Conservation (phyloP, 495 filamentous ascomycete genomes). For the Aspergillus diversus region DNA sequence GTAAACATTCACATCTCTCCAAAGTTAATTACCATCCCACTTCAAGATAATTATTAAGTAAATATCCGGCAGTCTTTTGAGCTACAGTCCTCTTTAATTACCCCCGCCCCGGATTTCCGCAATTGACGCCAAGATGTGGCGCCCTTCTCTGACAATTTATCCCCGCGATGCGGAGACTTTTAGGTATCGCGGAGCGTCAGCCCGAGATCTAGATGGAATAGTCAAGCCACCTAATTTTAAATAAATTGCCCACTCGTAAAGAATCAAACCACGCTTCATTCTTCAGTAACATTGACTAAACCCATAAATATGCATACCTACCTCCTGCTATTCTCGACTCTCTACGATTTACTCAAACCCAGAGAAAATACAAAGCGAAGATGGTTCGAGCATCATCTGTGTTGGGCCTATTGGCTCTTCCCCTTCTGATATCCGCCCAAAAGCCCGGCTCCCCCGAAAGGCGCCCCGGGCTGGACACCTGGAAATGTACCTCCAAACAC, state of each 20-base stretch:
- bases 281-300: neutral
- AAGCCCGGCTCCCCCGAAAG: neutral
- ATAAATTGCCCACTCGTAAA: neutral
- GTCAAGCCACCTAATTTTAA: neutral
- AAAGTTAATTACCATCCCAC: no score
- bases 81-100: neutral
- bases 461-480: conserved; percentile 2
- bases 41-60: neutral
- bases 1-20: neutral
- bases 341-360: neutral
- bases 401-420: neutral
- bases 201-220: neutral
- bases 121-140: neutral
- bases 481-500: neutral
- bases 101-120: neutral
- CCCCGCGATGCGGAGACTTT: neutral
- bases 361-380: neutral
- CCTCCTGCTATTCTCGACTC: neutral
- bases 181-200: neutral
- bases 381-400: neutral
- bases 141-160: neutral
- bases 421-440: neutral
- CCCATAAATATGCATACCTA: conserved; percentile 1
- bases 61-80: neutral
- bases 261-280: neutral